Conservation (phyloP, 306 rosid genomes). For the Crotalaria pallida region DNA sequence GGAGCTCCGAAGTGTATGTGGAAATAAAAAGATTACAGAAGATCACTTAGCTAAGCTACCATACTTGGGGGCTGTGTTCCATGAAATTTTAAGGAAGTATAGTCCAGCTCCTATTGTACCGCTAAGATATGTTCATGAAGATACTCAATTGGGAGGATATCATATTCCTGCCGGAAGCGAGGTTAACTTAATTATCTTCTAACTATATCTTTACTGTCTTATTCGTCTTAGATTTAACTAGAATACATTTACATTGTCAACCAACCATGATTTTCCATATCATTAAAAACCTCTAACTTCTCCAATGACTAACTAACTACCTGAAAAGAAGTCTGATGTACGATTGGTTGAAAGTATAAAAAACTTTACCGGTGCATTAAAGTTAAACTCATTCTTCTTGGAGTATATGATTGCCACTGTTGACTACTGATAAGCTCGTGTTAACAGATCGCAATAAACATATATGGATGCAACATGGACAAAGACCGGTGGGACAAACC, state of each 20-base stretch:
- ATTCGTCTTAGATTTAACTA: too few relatives aligned
- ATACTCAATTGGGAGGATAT: conserved; percentile 74
- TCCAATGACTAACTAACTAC: too few relatives aligned
- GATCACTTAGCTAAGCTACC: conserved; percentile 59
- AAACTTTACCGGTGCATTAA: too few relatives aligned
- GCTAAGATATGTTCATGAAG: conserved; percentile 69
- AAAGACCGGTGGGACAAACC: conserved; percentile 64
- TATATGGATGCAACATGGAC: conserved; percentile 95
- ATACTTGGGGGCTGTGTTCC: conserved; percentile 74
- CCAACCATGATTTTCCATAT: too few relatives aligned
- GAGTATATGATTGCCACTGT: background rate
- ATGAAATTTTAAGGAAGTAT: conserved; percentile 75
- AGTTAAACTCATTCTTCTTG: background rate
- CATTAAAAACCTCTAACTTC: too few relatives aligned
- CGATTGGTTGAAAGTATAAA: too few relatives aligned
- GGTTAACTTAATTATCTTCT: conserved; percentile 30
- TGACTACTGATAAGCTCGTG: background rate
- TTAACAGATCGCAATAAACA: conserved; percentile 75
- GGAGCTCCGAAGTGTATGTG: conserved; percentile 53
- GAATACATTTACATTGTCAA: too few relatives aligned
- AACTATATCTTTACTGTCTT: background rate
- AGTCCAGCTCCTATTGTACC: conserved; percentile 78
- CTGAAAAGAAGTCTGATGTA: too few relatives aligned
- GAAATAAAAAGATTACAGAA: conserved; percentile 47
- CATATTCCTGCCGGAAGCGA: conserved; percentile 79